Base-by-base conservation (phyloP, 345 rosid species). In the Eucalyptus tenuipes region DNA sequence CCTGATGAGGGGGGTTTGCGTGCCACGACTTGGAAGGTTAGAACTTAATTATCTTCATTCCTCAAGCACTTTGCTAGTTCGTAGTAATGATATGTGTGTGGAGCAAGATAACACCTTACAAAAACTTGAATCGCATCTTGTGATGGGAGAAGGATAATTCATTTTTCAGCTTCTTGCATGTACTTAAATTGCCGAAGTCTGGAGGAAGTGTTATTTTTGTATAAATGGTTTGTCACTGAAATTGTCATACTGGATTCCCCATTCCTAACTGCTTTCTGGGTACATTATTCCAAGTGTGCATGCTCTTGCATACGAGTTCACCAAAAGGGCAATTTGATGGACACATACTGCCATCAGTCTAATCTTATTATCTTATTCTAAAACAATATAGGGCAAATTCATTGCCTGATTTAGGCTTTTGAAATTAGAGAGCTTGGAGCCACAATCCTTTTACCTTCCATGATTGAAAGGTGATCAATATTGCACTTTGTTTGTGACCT, bases 21-120 rank as follows among this genome's bases (percentile, higher is more conserved):
- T 20, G 95, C 95, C 49, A 93, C 95, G 31, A 88, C 90, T 88
- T 95, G 98, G 98, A 95, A 95, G 96, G 98, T 95, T 88, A 53
- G 44, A 17, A 75, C 49, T 57, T 71, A 12, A 7, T 16, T 50
- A 13, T 40, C 50, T 71, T 29, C 71, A 7, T 53, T 31, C 42
- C 7, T 12, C 47, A 18, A 75, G 84, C 47, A 40, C 82, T 40
- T 40, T 75, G 84, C 84, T 37, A 15, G 47, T 75, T 75, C 29
- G 24, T 42, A 40, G 45, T 75, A 40, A 20, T 40, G 84, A 20
- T 33, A 1, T 6, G 84, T 6, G 84, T 40, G 15, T 20, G 47
- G 29, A 18, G 16, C 4, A 75, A 75, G 84, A 44, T 10, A 75
- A 75, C 47, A 20, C 15, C 29, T 75, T 10, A 75, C 47, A 75